Conservation (phyloP, 441 rosid genomes). For the Biscutella laevigata region DNA sequence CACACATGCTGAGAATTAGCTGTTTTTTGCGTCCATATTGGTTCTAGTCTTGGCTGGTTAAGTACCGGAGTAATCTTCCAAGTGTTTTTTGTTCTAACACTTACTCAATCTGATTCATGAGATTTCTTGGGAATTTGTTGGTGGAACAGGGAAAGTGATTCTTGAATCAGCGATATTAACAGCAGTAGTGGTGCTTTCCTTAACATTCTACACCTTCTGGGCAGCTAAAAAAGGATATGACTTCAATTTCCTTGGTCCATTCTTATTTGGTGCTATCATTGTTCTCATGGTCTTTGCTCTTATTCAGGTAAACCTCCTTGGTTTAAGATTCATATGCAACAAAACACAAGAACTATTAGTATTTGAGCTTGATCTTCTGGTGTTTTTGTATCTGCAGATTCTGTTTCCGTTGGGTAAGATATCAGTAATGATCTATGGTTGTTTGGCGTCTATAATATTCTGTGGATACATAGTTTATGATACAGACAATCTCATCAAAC, state of each 20-base stretch:
- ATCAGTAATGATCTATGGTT: conserved; percentile 31
- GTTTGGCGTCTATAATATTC: conserved; percentile 43
- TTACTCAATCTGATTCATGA: too few species aligned
- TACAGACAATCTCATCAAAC: conserved; percentile 64
- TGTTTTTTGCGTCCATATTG: too few species aligned
- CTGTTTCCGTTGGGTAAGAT: conserved; percentile 37
- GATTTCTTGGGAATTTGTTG: not conserved
- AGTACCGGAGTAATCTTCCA: too few species aligned
- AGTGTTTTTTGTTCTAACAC: too few species aligned
- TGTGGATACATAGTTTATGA: conserved; percentile 58
- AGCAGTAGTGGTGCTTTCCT: conserved; percentile 47
- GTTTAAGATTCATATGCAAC: not conserved
- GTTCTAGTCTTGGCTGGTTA: too few species aligned
- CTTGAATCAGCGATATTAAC: conserved; percentile 72
- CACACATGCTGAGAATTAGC: too few species aligned
- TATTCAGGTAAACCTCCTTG: conserved; percentile 47
- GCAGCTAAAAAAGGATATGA: conserved; percentile 77
- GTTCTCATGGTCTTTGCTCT: conserved; percentile 63
- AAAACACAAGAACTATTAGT: not conserved
- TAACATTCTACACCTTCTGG: conserved; percentile 77
- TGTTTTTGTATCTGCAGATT: conserved; percentile 19
- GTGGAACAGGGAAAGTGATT: conserved; percentile 61
- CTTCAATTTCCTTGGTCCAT: conserved; percentile 76
- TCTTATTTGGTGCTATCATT: conserved; percentile 62
- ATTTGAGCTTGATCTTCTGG: not conserved